Evolutionary conservation across 116 monocot genomes (phyloP), one percentile per base, ranked within the genome.

Genomic region (Cymodocea nodosa): DNA sequence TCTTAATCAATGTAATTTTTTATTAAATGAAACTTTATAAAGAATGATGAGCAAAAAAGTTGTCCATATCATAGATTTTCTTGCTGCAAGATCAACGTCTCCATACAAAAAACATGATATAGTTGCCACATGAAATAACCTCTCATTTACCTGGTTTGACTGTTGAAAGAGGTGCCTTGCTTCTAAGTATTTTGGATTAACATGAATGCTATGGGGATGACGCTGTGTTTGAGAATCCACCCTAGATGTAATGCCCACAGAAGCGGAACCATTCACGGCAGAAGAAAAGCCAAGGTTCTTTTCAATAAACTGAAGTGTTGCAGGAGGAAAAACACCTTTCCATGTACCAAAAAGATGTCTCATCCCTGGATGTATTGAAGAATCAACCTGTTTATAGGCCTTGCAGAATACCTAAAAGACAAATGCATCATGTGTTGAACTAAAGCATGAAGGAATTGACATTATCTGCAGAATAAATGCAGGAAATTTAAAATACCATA

Each of bases 281-380:
- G 78, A n/a, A 60, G 74, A 61, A 69, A 98, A 98, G 18, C 80
- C 77, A 59, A 98, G 82, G 35, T 98, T 92, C 65, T 92, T 92
- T 73, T 98, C 98, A 74, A 98, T 98, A 19, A 71, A 56, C 58
- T 89, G 92, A 64, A 98, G 89, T 1, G 84, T 57, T 18, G 68
- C 62, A 44, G 78, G 64, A 23, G 89, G 92, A 40, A 98, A 98
- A n/a, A 92, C 84, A 61, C 89, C 89, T 79, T 82, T 98, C 98
- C 98, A 98, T 57, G 98, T 98, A 56, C 98, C 89, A 79, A 92
- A 98, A 69, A 98, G 86, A 79, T 98, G 98, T 59, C 89, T 80
- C 98, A 98, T 85, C 57, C 89, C 81, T 62, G 77, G 75, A 80
- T 86, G 98, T 70, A 86, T 71, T 52, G 92, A 74, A 67, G 98